Base-by-base conservation (phyloP, 768 basidiomycete genomes). In the Strobilomyces echinocephalus region DNA sequence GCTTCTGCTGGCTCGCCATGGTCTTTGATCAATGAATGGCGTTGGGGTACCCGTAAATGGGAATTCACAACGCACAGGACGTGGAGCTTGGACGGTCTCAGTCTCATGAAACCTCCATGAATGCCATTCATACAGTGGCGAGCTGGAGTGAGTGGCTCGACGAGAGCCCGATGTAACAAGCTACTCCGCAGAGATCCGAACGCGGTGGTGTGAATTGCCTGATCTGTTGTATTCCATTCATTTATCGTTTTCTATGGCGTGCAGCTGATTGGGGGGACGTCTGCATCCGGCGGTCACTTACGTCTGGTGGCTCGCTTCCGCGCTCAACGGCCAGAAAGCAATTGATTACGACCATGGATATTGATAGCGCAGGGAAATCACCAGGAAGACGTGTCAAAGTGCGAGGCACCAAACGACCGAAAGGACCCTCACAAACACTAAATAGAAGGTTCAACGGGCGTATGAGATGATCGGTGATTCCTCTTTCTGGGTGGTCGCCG, bases 281-380 rank as follows among this genome's bases (percentile, higher is more conserved):
- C 56, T 60, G 54, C 53, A 63, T 57, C 61, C 56, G 61, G 50
- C 42, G 60, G 54, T 63, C 62, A 64, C 59, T 69, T 69, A 69
- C 67, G 67, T 69, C 56, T 54, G 38, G 58, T 63, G 55, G 57
- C 62, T 68, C 67, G 67, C 67, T 70, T 58, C 67, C 67, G 67
- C 59, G 60, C 56, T 59, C 30, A 54, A 61, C 56, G 58, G 61
- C 54, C 54, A 58, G 49, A 57, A 18, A 58, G 34, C 20, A 52
- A 18, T 43, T 49, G 47, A 52, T 62, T 58, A 53, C 49, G 43
- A 55, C n/a, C 20, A 42, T 45, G 50, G 49, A 48, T 57, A 63
- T 56, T 56, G 68, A 64, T 60, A 58, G 54, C 49, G 56, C 52
- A 50, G 54, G 55, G 52, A 54, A 54, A 60, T 66, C 47, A 52